phyloP scores from a whole-genome alignment of 192 early-diverging fungal genomes.

The Rhizoclosmatium sp. region DNA sequence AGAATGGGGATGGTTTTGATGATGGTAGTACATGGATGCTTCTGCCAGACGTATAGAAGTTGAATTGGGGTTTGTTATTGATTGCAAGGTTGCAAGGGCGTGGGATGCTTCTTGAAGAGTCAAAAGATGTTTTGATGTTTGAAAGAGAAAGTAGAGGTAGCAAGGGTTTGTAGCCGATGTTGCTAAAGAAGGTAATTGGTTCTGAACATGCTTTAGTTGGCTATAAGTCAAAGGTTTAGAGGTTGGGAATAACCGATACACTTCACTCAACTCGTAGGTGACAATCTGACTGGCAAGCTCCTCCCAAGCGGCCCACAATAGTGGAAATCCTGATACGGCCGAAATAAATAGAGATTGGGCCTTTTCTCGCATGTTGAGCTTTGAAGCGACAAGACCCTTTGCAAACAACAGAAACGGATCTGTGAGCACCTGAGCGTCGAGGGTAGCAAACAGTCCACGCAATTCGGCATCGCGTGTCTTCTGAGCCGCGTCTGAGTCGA shows the following conservation, averaged over 20 bases:
- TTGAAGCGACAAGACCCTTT: not conserved
- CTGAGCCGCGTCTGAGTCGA: not conserved
- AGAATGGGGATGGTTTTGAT: slow-evolving; percentile 8
- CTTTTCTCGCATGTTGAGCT: not conserved
- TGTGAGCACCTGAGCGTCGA: not conserved
- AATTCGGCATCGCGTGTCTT: not conserved
- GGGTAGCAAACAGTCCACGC: not conserved
- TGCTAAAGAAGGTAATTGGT: not conserved
- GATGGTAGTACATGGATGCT: slow-evolving; percentile 22
- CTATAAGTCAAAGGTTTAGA: not conserved
- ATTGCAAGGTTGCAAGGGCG: not conserved
- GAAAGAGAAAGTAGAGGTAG: slow-evolving; percentile 31
- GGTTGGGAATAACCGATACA: slow-evolving; percentile 13
- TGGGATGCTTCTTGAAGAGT: slow-evolving; percentile 6
- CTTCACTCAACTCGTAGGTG: slow-evolving; percentile 28
- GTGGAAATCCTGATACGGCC: slow-evolving; percentile 77
- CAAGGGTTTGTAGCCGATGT: slow-evolving; percentile 5
- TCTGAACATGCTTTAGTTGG: not conserved
- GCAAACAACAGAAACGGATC: not conserved
- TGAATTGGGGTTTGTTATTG: not conserved
- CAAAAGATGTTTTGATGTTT: slow-evolving; percentile 26
- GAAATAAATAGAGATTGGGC: slow-evolving; percentile 57
- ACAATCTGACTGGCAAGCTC: slow-evolving; percentile 61
- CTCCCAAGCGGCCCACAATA: slow-evolving; percentile 93
- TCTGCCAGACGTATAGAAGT: not conserved